Evolutionary conservation across 1,284 basidiomycete genomes (phyloP), one percentile per base, ranked within the genome.

Genomic region (Pseudozyma hubeiensis): DNA sequence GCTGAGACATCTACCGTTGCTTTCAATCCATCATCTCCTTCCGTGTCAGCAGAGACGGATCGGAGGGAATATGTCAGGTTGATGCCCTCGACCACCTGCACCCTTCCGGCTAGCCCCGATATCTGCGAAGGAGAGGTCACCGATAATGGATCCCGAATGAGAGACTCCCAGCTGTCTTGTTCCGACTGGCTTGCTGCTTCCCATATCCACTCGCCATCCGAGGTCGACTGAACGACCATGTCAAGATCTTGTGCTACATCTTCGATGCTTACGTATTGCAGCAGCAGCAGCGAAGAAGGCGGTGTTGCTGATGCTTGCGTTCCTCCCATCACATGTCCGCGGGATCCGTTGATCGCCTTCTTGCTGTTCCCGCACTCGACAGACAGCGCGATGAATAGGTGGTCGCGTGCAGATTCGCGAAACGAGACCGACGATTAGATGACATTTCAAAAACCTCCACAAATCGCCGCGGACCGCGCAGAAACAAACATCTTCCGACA

Each of bases 191-290:
- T 52, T 7, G 54, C 54, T n/a, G 53, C 60, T 6, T 73, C 49
- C 68, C 68, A 71, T 19, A 51, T 19, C 61, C 68, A 64, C 17
- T 67, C 56, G 17, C 34, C 57, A 9, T 51, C 33, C n/a, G 61
- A 50, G 7, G 60, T 43, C 13, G 70, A 73, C 35, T 67, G 70
- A 11, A 73, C 60, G 46, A 73, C 60, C 64, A 67, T 60, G 49
- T 73, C 70, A 33, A 73, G 53, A 17, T 73, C 70, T 16, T 64
- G 64, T 5, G 70, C 64, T 1, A 73, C 70, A 64, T 64, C 70
- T 44, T 67, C 53, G 24, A 64, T 44, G 16, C 35, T 41, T 11
- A 44, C 43, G 40, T 73, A 73, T 2, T 17, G 49, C 13, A 73
- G 47, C 50, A 46, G 56, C 17, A 73, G 37, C 13, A 54, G 55